These are phyloP conservation scores for Mimosa pudica DNA, from an alignment of 306 rosid species.

Conservation along the genomic window DNA sequence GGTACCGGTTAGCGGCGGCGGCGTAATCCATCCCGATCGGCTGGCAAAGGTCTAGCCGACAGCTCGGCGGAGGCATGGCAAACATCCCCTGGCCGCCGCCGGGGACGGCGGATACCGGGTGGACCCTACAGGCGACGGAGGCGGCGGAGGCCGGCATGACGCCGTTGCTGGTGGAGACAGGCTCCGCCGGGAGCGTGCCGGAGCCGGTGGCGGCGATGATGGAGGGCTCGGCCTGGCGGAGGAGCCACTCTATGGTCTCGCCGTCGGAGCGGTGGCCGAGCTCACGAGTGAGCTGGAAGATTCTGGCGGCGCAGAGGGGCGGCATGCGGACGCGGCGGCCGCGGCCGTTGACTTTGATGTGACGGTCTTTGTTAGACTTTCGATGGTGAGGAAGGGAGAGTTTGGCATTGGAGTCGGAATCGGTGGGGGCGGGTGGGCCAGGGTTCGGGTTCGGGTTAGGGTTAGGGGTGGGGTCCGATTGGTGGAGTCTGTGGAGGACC, in stretches of 20 bases:
- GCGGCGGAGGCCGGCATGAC: slow-evolving; percentile 35
- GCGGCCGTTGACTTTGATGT: slow-evolving; percentile 91
- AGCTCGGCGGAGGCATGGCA: slow-evolving; percentile 51
- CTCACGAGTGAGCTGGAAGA: slow-evolving; percentile 91
- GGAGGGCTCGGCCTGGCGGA: slow-evolving; percentile 85
- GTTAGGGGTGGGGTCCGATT: slow-evolving; percentile 28
- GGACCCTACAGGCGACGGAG: slow-evolving; percentile 49
- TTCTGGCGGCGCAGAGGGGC: slow-evolving; percentile 86
- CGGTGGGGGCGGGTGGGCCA: slow-evolving; percentile 25
- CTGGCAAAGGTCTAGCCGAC: slow-evolving; percentile 64
- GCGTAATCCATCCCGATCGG: slow-evolving; percentile 55
- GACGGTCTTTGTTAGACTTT: slow-evolving; percentile 63
- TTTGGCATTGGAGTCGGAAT: slow-evolving; percentile 27
- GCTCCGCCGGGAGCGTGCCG: slow-evolving; percentile 64
- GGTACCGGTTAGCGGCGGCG: slow-evolving; percentile 40
- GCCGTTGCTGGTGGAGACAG: slow-evolving; percentile 45
- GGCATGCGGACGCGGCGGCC: slow-evolving; percentile 98
- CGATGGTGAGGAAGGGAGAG: slow-evolving; percentile 27
- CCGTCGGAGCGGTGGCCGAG: slow-evolving; percentile 98
- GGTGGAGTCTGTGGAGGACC: slow-evolving; percentile 46
- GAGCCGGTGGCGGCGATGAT: slow-evolving; percentile 84
- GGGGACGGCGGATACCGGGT: slow-evolving; percentile 30
- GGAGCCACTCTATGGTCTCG: slow-evolving; percentile 95
- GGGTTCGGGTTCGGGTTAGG: not conserved
- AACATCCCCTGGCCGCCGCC: slow-evolving; percentile 48